Evolutionary conservation across 352 stramenopile species (phyloP).

Genomic region (Globisporangium rhizosaccharum): DNA sequence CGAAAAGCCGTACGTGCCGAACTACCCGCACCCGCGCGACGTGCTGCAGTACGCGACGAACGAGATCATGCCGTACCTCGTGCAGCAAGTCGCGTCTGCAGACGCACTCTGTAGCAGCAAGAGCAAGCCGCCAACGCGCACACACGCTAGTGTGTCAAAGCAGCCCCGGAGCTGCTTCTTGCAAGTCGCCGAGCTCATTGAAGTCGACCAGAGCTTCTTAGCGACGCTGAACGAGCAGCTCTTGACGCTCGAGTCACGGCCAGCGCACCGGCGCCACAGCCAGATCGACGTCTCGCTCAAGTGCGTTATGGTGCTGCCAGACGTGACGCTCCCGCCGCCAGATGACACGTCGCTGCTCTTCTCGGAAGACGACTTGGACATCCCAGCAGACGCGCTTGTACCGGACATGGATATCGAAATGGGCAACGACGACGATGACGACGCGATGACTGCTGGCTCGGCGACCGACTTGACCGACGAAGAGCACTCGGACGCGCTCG

Average conservation of each 20-base stretch:
- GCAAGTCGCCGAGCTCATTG: conserved; percentile 67
- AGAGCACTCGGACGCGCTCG: conserved; percentile 15
- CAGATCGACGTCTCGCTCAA: conserved; percentile 69
- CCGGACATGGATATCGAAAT: conserved; percentile 8
- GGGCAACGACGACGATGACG: conserved; percentile 13
- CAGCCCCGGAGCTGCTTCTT: conserved; percentile 30
- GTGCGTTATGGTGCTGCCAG: conserved; percentile 75
- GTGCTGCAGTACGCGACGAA: conserved; percentile 72
- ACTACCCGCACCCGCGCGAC: conserved; percentile 62
- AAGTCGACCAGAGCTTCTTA: conserved; percentile 59
- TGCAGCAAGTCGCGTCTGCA: conserved; percentile 25
- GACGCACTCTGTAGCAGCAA: background rate
- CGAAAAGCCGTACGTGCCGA: conserved; percentile 36
- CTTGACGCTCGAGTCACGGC: conserved; percentile 46
- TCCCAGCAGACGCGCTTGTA: conserved; percentile 21
- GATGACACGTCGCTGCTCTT: conserved; percentile 37
- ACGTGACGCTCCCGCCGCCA: conserved; percentile 63
- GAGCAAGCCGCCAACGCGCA: background rate
- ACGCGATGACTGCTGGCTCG: conserved; percentile 9
- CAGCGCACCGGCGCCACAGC: conserved; percentile 52
- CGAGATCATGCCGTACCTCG: conserved; percentile 65
- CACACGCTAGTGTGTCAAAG: background rate
- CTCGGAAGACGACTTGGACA: conserved; percentile 24
- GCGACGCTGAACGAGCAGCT: conserved; percentile 58
- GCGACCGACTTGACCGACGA: conserved; percentile 34